phyloP scores from a whole-genome alignment of 148 eudicot genomes.

The Talinum fruticosum region DNA sequence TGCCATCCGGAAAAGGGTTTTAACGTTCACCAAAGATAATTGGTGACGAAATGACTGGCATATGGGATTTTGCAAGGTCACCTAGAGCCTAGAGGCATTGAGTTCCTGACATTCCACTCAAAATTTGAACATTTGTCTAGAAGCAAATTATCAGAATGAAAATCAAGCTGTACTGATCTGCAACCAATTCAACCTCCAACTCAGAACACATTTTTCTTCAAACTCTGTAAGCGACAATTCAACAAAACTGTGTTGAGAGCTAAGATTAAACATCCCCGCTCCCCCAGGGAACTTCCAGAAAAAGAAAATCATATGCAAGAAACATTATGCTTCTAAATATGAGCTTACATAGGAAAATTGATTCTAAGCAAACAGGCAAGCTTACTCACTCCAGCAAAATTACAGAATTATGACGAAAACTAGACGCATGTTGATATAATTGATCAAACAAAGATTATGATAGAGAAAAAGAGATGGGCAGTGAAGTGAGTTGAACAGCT shows the following conservation, averaged over 20 bases:
- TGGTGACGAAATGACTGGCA: not conserved
- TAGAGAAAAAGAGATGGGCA: not conserved
- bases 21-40: not conserved
- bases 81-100: not conserved
- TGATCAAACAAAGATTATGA: not conserved
- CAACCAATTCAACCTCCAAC: not conserved
- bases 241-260: not conserved
- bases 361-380: slow-evolving; percentile 1
- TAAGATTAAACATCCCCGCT: not conserved
- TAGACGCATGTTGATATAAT: not conserved
- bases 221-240: too few species aligned
- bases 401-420: not conserved
- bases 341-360: not conserved
- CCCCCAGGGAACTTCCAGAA: not conserved
- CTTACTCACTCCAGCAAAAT: not conserved
- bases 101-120: not conserved
- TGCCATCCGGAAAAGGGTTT: too few species aligned
- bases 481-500: not conserved
- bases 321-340: not conserved
- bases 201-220: not conserved
- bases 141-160: not conserved
- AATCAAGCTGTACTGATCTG: not conserved
- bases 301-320: not conserved
- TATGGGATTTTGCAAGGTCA: not conserved
- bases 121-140: not conserved